These are phyloP conservation scores for Adenanthera pavonina DNA, from an alignment of 306 rosid species.

Conservation along the genomic window DNA sequence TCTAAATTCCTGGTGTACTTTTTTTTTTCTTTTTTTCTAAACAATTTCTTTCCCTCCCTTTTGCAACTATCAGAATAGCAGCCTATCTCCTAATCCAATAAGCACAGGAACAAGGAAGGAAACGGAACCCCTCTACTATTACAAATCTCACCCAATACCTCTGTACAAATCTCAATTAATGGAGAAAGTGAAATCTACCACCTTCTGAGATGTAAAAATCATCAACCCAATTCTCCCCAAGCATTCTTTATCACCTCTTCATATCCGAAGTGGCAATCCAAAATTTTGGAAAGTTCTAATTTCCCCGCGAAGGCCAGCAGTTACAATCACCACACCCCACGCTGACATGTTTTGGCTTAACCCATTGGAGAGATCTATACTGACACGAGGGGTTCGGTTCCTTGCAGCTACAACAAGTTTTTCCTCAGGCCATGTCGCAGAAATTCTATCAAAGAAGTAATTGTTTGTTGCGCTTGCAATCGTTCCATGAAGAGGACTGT, in stretches of 20 bases:
- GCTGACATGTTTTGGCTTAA: constrained; percentile 61
- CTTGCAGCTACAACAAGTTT: constrained; percentile 55
- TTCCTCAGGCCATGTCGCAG: constrained; percentile 88
- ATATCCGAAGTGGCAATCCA: constrained; percentile 75
- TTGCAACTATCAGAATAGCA: constrained; percentile 34
- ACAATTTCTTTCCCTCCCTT: constrained; percentile 41
- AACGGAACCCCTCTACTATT: constrained; percentile 59
- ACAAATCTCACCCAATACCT: constrained; percentile 62
- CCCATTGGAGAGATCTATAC: constrained; percentile 59
- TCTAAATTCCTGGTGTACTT: constrained; percentile 57
- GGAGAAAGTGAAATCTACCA: constrained; percentile 41
- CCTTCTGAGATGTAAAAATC: constrained; percentile 34
- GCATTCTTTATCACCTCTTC: constrained; percentile 30
- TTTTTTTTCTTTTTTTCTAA: constrained; percentile 15
- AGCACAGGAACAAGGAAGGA: constrained; percentile 60
- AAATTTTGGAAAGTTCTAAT: constrained; percentile 84
- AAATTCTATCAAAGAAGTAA: constrained; percentile 80
- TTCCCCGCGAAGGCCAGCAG: constrained; percentile 86
- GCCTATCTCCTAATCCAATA: constrained; percentile 44
- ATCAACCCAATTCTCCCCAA: constrained; percentile 44
- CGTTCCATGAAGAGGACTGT: constrained; percentile 79
- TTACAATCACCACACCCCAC: constrained; percentile 89
- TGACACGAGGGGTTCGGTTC: constrained; percentile 61
- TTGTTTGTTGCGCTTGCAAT: constrained; percentile 70
- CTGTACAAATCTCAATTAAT: constrained; percentile 63